phyloP scores from a whole-genome alignment of 2,329 filamentous ascomycete species.

The Zelopaecilomyces penicillatus region DNA sequence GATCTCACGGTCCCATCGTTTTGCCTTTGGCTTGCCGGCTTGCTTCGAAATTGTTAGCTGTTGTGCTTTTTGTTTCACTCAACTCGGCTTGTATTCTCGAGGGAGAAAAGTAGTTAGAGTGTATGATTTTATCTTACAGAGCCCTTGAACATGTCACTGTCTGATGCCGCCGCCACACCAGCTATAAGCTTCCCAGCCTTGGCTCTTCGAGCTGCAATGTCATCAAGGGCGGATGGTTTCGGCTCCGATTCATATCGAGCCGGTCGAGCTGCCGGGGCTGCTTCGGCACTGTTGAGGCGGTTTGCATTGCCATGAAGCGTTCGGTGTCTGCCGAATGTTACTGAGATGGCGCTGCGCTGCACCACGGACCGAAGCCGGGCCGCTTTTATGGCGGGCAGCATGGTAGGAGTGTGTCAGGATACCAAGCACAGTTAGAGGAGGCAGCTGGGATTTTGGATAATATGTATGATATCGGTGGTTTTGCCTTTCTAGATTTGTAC shows the following conservation, averaged over 20 bases:
- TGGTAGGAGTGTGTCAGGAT: constrained; percentile 5
- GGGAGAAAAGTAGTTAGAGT: too few relatives aligned
- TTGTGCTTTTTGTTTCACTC: too few relatives aligned
- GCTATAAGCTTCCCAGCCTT: constrained; percentile 66
- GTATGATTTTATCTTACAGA: constrained; percentile 39
- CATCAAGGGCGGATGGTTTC: constrained; percentile 19
- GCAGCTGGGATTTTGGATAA: too few relatives aligned
- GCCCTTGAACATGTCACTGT: constrained; percentile 78
- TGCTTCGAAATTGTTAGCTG: constrained; percentile 15
- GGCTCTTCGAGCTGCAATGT: constrained; percentile 39
- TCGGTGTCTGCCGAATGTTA: constrained; percentile 1
- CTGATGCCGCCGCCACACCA: constrained; percentile 66
- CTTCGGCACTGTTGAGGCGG: constrained; percentile 16
- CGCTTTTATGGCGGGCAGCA: constrained; percentile 15
- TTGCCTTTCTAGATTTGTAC: too few relatives aligned
- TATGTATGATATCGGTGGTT: too few relatives aligned
- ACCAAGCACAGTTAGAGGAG: too few relatives aligned
- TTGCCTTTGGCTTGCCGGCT: constrained; percentile 62
- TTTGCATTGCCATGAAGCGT: constrained; percentile 13
- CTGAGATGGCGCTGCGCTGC: constrained; percentile 4
- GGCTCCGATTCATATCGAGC: constrained; percentile 17
- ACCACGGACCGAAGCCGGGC: constrained; percentile 10
- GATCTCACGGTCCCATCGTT: constrained; percentile 73
- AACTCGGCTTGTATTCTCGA: too few relatives aligned
- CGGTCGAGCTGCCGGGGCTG: constrained; percentile 15